Base-by-base conservation (phyloP, 2,329 filamentous ascomycete species). In the Aspergillus tamarii region DNA sequence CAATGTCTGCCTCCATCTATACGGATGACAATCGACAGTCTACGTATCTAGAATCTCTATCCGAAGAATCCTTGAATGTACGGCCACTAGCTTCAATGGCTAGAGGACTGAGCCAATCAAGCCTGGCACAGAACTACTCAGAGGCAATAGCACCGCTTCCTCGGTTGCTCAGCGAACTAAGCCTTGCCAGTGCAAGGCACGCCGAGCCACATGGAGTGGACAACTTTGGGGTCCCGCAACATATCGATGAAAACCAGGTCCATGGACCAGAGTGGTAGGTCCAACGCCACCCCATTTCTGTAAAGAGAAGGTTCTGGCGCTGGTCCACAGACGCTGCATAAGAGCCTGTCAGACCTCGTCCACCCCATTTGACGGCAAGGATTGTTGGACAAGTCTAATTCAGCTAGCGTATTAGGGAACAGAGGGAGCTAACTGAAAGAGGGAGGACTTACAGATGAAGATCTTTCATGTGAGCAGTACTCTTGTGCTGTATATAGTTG, bases 71-170 rank as follows among this genome's bases (percentile, higher is more conserved):
- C 56, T 61, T 66, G 59, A 54, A 68, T 52, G 57, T 60, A 56
- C 74, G 23, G 63, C 72, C 63, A 53, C 66, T 59, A 55, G 72
- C 45, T 52, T 66, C 55, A 60, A 67, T 68, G 57, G 64, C 50
- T 34, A 69, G 73, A 39, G 70, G 69, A 12, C 71, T 71, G 43
- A 78, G 76, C 48, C 76, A 78, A 62, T 65, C 75, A 28, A 77
- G 74, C 59, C 63, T 78, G n/a, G 77, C 76, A 11, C 75, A 77
- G 53, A 73, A 77, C 55, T 78, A 79, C 62, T 75, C 76, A 0
- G 73, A 74, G 11, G 72, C 74, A 19, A 75, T 78, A 58, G 70
- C 76, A 11, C 76, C 76, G 2, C 69, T 79, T 12, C 77, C 77
- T 10, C 74, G 72, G 21, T 77, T 76, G 64, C 76, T 73, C 70